Evolutionary conservation across 345 rosid species (phyloP).

Genomic region (Sonneratia caseolaris): DNA sequence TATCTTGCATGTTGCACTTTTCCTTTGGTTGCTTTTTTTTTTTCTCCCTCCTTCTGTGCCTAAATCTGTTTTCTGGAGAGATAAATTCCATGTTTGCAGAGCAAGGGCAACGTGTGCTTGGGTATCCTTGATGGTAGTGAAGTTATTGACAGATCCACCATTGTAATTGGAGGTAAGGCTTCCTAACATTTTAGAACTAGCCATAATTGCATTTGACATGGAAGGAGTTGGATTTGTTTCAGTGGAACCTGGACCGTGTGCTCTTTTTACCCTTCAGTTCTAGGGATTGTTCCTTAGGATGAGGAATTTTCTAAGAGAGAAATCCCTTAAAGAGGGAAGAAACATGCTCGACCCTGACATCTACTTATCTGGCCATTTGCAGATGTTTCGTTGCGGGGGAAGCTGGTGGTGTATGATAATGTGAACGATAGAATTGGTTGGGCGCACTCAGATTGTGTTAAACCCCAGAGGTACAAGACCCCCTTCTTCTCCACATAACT

Average conservation of each 20-base stretch:
- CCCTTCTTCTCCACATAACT: background rate
- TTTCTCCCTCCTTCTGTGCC: background rate
- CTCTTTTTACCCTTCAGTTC: background rate
- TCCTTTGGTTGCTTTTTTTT: background rate
- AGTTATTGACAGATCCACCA: constrained; percentile 68
- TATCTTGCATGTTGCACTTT: background rate
- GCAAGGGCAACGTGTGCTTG: constrained; percentile 72
- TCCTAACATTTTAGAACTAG: background rate
- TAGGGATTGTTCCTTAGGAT: background rate
- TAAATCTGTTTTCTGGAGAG: background rate
- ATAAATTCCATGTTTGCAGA: constrained; percentile 27
- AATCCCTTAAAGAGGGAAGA: background rate
- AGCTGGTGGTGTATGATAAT: constrained; percentile 67
- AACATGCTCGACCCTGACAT: background rate
- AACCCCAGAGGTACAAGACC: constrained; percentile 19
- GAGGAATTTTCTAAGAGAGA: no score
- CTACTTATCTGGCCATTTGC: constrained; percentile 7
- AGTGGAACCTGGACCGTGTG: background rate
- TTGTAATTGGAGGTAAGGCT: constrained; percentile 70
- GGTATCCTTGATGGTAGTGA: constrained; percentile 86
- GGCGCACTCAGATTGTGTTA: constrained; percentile 46
- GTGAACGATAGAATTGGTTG: constrained; percentile 68
- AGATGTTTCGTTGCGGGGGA: constrained; percentile 74
- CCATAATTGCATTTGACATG: no score
- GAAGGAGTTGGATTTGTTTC: no score